phyloP scores from a whole-genome alignment of 352 stramenopile species.

The Globisporangium yorkense region DNA sequence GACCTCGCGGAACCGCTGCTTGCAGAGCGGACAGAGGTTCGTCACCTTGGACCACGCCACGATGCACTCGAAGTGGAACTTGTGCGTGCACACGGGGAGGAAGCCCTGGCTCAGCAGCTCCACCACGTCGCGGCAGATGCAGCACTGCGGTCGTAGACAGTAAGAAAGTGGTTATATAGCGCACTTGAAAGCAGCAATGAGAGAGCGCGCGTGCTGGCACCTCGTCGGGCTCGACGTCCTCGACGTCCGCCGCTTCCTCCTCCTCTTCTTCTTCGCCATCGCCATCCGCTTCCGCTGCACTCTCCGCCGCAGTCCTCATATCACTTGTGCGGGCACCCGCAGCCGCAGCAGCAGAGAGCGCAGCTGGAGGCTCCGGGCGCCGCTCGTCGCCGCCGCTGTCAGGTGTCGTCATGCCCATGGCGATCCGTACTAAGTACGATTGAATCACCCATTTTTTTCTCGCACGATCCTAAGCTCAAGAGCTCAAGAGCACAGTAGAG shows the following conservation, averaged over 20 bases:
- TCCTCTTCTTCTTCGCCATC: conserved; percentile 10
- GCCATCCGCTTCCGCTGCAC: conserved; percentile 2
- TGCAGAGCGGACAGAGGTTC: conserved; percentile 81
- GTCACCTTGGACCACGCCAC: conserved; percentile 76
- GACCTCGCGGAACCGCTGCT: conserved; percentile 61
- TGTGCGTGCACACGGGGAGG: conserved; percentile 58
- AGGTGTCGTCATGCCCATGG: neutral
- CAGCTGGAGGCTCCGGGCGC: too few species aligned
- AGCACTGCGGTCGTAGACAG: conserved; percentile 35
- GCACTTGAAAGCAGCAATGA: neutral
- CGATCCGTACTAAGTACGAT: too few species aligned
- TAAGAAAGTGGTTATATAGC: neutral
- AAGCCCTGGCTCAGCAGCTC: conserved; percentile 42
- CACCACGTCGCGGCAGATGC: conserved; percentile 77
- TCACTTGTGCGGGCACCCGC: too few species aligned
- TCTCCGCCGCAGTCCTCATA: conserved; percentile 10
- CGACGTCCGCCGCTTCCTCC: conserved; percentile 19
- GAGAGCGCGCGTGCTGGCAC: conserved; percentile 11
- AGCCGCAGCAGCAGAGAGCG: too few species aligned
- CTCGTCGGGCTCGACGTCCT: conserved; percentile 30
- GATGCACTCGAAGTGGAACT: conserved; percentile 86
- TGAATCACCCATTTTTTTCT: too few species aligned
- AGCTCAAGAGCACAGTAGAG: too few species aligned
- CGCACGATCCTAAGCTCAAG: too few species aligned
- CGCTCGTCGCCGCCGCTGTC: neutral